These are phyloP conservation scores for Ziziphus jujuba DNA, from an alignment of 306 rosid genomes.

Conservation along the genomic window DNA sequence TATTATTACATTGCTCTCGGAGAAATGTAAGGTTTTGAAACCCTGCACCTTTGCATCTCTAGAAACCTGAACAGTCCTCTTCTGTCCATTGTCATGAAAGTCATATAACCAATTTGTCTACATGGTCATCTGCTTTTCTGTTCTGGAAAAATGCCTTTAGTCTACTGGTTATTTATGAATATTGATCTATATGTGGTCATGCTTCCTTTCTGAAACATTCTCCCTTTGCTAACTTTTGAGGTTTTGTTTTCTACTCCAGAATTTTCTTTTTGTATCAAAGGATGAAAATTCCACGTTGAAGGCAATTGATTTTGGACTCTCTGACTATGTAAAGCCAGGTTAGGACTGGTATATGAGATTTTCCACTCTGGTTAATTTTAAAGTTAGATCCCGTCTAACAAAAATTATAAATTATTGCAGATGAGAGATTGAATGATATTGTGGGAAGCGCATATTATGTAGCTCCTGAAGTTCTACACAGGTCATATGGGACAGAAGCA, in stretches of 20 bases:
- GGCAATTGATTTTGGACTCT: conserved; percentile 81
- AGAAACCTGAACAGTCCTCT: no score
- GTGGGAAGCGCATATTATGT: conserved; percentile 90
- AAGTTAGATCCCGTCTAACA: conserved; percentile 12
- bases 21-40: no score
- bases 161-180: not conserved
- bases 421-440: conserved; percentile 83
- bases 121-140: no score
- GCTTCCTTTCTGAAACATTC: conserved; percentile 7
- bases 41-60: no score
- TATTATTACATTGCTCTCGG: no score
- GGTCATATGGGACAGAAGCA: conserved; percentile 80
- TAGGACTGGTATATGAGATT: conserved; percentile 3
- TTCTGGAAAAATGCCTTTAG: no score
- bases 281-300: conserved; percentile 60
- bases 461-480: conserved; percentile 90
- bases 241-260: conserved; percentile 47
- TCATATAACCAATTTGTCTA: no score
- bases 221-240: conserved; percentile 21
- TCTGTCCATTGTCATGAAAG: no score
- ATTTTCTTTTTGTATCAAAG: conserved; percentile 65
- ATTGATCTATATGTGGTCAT: not conserved
- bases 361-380: conserved; percentile 5
- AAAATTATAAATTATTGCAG: conserved; percentile 33
- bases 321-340: conserved; percentile 92